phyloP scores from a whole-genome alignment of 2,329 filamentous ascomycete genomes.

The Scedosporium minutisporum region DNA sequence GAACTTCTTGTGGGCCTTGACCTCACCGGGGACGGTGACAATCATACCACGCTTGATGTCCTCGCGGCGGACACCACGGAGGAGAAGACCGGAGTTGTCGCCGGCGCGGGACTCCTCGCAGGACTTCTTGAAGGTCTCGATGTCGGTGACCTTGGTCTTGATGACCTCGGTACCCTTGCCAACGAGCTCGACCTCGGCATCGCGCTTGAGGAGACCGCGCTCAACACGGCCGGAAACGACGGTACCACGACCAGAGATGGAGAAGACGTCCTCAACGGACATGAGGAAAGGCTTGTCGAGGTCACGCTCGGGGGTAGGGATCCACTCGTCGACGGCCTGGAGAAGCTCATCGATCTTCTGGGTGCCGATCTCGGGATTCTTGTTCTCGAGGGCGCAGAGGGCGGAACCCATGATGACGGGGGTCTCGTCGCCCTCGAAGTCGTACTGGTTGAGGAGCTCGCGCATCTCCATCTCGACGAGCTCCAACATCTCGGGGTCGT shows the following conservation, averaged over 20 bases:
- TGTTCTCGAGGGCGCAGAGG: conserved; percentile 83
- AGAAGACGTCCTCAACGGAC: conserved; percentile 92
- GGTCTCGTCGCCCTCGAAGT: conserved; percentile 96
- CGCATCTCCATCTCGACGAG: conserved; percentile 99
- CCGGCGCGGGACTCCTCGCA: conserved; percentile 93
- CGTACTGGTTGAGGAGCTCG: conserved; percentile 84
- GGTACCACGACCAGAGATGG: conserved; percentile 86
- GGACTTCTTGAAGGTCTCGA: conserved; percentile 99
- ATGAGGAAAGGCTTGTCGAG: conserved; percentile 98
- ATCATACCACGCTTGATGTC: conserved; percentile 95
- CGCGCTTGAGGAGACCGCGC: conserved; percentile 87
- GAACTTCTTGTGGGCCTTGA: conserved; percentile 86
- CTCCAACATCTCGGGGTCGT: conserved; percentile 99
- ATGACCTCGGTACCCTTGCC: conserved; percentile 74
- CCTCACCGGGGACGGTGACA: conserved; percentile 68
- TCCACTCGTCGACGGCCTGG: conserved; percentile 85
- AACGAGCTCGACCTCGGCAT: conserved; percentile 87
- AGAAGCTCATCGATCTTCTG: conserved; percentile 88
- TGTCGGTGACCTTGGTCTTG: conserved; percentile 99
- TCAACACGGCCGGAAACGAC: conserved; percentile 96
- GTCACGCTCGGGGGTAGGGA: conserved; percentile 87
- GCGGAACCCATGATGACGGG: conserved; percentile 96
- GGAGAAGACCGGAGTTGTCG: conserved; percentile 94
- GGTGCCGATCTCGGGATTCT: conserved; percentile 76
- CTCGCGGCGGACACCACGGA: conserved; percentile 93